Percentiles rank a stretch among this genome's conserved stretches.
Conservation (phyloP, 2,329 filamentous ascomycete genomes). For the Graphilbum fragrans region DNA sequence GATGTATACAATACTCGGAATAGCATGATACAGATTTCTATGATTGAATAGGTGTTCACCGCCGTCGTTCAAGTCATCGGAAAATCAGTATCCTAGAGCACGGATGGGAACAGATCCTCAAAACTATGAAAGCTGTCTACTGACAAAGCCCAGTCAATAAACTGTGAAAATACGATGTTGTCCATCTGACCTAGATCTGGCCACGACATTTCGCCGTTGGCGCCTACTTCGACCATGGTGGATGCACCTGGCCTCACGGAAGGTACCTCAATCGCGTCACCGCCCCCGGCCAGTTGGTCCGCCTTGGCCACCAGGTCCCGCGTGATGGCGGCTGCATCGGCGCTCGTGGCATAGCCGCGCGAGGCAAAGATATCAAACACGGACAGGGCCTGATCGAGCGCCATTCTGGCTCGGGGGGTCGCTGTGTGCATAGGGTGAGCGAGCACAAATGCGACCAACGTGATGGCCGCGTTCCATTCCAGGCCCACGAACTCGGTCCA, state of each 20-base stretch:
- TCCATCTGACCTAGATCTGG: conserved; percentile 8
- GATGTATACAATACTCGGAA: no score
- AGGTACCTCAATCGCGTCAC: not conserved
- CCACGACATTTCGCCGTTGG: conserved; percentile 9
- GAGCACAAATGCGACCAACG: conserved; percentile 20
- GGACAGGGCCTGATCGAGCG: conserved; percentile 24
- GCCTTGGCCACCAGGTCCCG: conserved; percentile 13
- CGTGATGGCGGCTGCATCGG: conserved; percentile 24
- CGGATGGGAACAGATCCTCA: not conserved
- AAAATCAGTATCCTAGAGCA: no score
- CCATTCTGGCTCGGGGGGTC: conserved; percentile 11
- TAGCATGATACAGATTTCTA: no score
- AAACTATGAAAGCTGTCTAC: conserved; percentile 17
- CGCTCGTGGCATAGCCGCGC: conserved; percentile 27
- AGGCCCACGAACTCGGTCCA: conserved; percentile 17
- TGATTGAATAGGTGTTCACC: no score
- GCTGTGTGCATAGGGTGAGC: conserved; percentile 16
- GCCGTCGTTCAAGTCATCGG: no score
- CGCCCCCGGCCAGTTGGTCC: conserved; percentile 7
- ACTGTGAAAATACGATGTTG: conserved; percentile 9
- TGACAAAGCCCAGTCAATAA: conserved; percentile 17
- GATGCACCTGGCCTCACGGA: not conserved
- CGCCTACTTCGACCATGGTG: not conserved
- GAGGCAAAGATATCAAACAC: conserved; percentile 20
- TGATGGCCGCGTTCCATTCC: conserved; percentile 20